Conservation (phyloP, 805 yeast species). For the Schwanniomyces pseudopolymorphus region DNA sequence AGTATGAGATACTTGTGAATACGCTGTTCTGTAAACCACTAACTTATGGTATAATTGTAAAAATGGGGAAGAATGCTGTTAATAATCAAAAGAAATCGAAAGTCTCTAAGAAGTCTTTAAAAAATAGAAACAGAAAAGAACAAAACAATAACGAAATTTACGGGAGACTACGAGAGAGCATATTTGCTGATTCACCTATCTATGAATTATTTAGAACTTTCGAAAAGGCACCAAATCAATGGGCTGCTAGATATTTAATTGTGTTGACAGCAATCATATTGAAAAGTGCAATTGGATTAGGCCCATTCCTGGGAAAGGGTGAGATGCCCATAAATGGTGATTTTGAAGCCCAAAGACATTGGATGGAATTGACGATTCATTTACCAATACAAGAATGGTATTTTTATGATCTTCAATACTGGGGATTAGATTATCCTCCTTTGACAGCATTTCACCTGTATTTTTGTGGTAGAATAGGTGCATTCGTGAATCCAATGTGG, state of each 20-base stretch:
- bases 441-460: constrained; percentile 92
- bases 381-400: constrained; percentile 82
- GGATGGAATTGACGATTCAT: constrained; percentile 89
- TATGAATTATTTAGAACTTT: constrained; percentile 78
- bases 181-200: constrained; percentile 53
- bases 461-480: constrained; percentile 72
- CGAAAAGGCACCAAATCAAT: constrained; percentile 79
- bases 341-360: constrained; percentile 96
- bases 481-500: constrained; percentile 66
- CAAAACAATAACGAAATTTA: neutral
- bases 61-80: neutral
- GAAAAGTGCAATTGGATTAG: constrained; percentile 84
- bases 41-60: too few relatives aligned
- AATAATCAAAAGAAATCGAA: neutral
- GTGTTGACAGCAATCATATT: constrained; percentile 71
- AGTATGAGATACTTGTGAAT: too few relatives aligned
- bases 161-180: constrained; percentile 4
- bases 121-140: neutral
- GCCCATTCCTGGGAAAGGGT: constrained; percentile 75
- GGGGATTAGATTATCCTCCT: constrained; percentile 99
- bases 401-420: constrained; percentile 81
- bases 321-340: constrained; percentile 88
- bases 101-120: neutral
- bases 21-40: too few relatives aligned
- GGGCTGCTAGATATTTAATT: constrained; percentile 83